These are phyloP conservation scores for Cairneyella variabilis DNA, from an alignment of 495 filamentous ascomycete species.

Conservation along the genomic window DNA sequence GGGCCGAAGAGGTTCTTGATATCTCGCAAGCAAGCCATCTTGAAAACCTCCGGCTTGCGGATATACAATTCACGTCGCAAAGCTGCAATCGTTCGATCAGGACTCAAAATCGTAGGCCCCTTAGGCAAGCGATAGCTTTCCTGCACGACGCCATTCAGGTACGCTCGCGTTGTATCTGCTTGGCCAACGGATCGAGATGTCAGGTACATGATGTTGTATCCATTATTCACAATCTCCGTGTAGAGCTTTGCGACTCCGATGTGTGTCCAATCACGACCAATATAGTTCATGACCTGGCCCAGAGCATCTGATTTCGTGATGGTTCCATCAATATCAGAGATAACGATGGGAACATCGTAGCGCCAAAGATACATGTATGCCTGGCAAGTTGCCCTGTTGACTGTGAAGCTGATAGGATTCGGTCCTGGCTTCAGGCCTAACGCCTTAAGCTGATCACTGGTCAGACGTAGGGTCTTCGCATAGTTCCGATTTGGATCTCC, in stretches of 20 bases:
- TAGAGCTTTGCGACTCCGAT: slow-evolving; percentile 95
- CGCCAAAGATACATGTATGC: slow-evolving; percentile 93
- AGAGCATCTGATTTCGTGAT: slow-evolving; percentile 98
- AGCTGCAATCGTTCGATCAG: slow-evolving; percentile 94
- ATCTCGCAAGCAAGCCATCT: slow-evolving; percentile 96
- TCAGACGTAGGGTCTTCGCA: slow-evolving; percentile 94
- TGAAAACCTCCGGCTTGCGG: slow-evolving; percentile 96
- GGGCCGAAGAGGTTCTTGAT: slow-evolving; percentile 84
- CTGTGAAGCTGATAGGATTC: slow-evolving; percentile 93
- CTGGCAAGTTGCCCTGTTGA: slow-evolving; percentile 87
- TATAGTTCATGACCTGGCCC: slow-evolving; percentile 96
- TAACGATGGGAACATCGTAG: slow-evolving; percentile 85
- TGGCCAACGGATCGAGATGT: slow-evolving; percentile 92
- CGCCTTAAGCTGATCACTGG: slow-evolving; percentile 90
- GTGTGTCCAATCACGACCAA: slow-evolving; percentile 98
- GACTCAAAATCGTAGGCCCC: slow-evolving; percentile 90
- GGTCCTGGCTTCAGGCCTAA: slow-evolving; percentile 76
- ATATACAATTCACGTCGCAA: slow-evolving; percentile 91
- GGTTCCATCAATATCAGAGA: slow-evolving; percentile 97
- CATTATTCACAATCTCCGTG: slow-evolving; percentile 90
- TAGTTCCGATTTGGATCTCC: slow-evolving; percentile 79
- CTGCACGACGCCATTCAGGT: slow-evolving; percentile 85
- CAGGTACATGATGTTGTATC: slow-evolving; percentile 98
- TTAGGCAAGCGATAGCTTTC: slow-evolving; percentile 82
- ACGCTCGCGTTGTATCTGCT: slow-evolving; percentile 85